These are phyloP conservation scores for Olyra latifolia DNA, from an alignment of 176 grass and related monocot species.

Conservation along the genomic window DNA sequence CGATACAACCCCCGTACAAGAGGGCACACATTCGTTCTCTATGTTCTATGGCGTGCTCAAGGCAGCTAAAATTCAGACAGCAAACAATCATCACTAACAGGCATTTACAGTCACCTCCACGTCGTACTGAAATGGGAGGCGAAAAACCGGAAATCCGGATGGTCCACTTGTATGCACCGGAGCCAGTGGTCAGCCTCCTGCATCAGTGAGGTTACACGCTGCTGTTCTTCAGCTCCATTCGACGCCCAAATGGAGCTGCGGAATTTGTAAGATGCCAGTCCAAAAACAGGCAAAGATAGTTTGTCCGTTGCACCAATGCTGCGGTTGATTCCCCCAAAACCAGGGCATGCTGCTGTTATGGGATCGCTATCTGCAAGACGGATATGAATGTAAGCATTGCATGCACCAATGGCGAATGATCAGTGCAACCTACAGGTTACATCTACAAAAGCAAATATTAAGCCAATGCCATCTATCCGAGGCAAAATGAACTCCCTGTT, in stretches of 20 bases:
- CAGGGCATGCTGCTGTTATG: constrained; percentile 35
- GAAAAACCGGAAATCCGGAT: constrained; percentile 90
- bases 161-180: constrained; percentile 57
- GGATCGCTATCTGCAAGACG: constrained; percentile 39
- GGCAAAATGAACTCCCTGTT: background rate
- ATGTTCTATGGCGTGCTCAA: background rate
- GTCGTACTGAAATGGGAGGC: constrained; percentile 37
- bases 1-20: constrained; percentile 34
- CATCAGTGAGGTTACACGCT: constrained; percentile 52
- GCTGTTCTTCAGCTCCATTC: constrained; percentile 40
- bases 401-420: background rate
- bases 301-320: constrained; percentile 23
- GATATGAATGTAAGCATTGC: background rate
- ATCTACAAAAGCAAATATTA: background rate
- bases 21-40: constrained; percentile 26
- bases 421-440: background rate
- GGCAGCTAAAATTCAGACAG: constrained; percentile 13
- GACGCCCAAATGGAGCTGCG: constrained; percentile 62
- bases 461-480: background rate
- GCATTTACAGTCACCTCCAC: constrained; percentile 82
- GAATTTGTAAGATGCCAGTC: constrained; percentile 83
- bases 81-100: constrained; percentile 12
- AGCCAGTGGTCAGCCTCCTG: constrained; percentile 79
- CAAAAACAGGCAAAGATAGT: constrained; percentile 63
- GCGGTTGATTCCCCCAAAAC: constrained; percentile 36